Evolutionary conservation across 2,329 filamentous ascomycete species (phyloP), one percentile per base, ranked within the genome.

Genomic region (Venturia nashicola): DNA sequence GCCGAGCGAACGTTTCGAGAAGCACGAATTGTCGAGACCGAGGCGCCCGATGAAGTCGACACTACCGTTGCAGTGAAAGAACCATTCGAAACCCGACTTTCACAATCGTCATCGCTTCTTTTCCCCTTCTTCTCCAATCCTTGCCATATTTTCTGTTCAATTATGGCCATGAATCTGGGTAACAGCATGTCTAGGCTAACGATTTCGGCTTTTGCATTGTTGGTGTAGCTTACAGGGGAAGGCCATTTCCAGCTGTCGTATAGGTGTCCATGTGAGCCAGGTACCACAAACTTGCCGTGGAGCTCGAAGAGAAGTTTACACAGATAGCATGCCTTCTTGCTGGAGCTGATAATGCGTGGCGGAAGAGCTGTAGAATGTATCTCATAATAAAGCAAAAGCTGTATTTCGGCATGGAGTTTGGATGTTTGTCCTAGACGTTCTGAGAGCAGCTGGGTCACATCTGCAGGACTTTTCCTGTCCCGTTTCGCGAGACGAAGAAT

Each of bases 231-330:
- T 7, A 44, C 2, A 18, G 42, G 42, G 27, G 16, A 32, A 32
- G 55, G 55, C 55, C 55, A 59, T 34, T 42, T 59, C 55, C 55
- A 59, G n/a, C 20, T 36, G 8, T 32, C 55, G 32, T 59, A 59
- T 8, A 59, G 18, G 18, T 59, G 20, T 2, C 55, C 55, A 18
- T 59, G 55, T n/a, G 55, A 39, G n/a, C n/a, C 32, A 27, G 55
- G 55, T 20, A 39, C 39, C 18, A 27, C 16, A 11, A 34, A 59
- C 9, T n/a, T 23, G 5, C 55, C 55, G n/a, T 59, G 55, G 8
- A 59, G 12, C 14, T 59, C n/a, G 9, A 59, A 59, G 32, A 59
- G 12, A 39, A 59, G 32, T 9, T 59, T 32, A 18, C 27, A 59
- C 18, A 59, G 55, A 36, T 59, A 59, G 39, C 55, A 59, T 27